A percentile compares a stretch with the other conserved stretches of the same genome.
These are phyloP conservation scores for Porphyrellus sp. DNA, from an alignment of 1,284 basidiomycete genomes.

Conservation along the genomic window DNA sequence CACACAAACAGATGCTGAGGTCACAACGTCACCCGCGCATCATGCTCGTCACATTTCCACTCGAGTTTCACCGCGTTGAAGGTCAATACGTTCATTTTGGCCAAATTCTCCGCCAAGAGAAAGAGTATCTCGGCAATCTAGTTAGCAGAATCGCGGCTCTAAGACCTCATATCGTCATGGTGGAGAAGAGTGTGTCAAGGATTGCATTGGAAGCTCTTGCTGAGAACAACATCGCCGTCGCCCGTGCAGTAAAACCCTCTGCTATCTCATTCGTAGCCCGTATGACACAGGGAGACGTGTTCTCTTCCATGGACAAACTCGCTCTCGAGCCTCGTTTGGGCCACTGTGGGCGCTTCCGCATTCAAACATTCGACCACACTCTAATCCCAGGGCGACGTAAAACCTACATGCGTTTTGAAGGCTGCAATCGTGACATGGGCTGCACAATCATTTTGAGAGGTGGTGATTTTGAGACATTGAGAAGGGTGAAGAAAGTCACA, in stretches of 20 bases:
- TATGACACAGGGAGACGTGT: slow-evolving; percentile 93
- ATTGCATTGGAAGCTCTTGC: slow-evolving; percentile 90
- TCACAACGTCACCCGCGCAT: slow-evolving; percentile 79
- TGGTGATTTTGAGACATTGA: slow-evolving; percentile 76
- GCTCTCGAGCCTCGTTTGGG: slow-evolving; percentile 89
- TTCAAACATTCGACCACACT: slow-evolving; percentile 93
- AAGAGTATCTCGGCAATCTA: slow-evolving; percentile 89
- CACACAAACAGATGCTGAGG: slow-evolving; percentile 86
- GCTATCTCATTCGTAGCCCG: slow-evolving; percentile 87
- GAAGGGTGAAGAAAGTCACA: slow-evolving; percentile 88
- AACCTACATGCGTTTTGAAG: slow-evolving; percentile 97
- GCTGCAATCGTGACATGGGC: slow-evolving; percentile 87
- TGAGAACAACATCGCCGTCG: slow-evolving; percentile 86
- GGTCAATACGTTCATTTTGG: slow-evolving; percentile 94
- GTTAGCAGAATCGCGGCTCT: slow-evolving; percentile 87
- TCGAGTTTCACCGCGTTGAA: slow-evolving; percentile 93
- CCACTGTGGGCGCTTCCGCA: slow-evolving; percentile 82
- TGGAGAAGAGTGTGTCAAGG: slow-evolving; percentile 89
- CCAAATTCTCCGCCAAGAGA: slow-evolving; percentile 90
- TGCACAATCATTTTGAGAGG: slow-evolving; percentile 93
- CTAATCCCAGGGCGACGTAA: slow-evolving; percentile 89
- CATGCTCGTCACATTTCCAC: slow-evolving; percentile 93
- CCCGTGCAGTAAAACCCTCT: slow-evolving; percentile 84
- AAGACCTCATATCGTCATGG: slow-evolving; percentile 90
- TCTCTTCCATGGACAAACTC: slow-evolving; percentile 93